Percentiles rank a stretch among this genome's conserved stretches.
Evolutionary conservation across 2,329 filamentous ascomycete genomes (phyloP).

Genomic region (Paracamarosporium sp.): DNA sequence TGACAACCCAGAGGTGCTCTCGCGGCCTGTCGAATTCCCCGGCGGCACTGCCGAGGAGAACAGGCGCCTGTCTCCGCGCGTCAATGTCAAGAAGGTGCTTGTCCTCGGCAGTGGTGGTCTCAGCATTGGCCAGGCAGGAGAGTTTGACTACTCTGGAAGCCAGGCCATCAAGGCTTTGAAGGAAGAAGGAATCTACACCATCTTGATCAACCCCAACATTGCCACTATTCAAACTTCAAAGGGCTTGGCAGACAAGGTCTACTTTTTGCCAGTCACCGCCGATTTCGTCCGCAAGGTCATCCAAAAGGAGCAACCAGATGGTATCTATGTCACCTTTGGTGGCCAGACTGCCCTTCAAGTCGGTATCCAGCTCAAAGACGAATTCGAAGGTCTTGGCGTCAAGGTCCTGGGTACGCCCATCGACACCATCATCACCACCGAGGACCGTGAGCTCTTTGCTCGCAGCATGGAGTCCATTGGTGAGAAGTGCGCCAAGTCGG

Average conservation of each 20-base stretch:
- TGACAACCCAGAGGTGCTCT: slow-evolving; percentile 69
- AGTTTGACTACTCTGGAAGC: slow-evolving; percentile 98
- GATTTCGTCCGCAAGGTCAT: slow-evolving; percentile 99
- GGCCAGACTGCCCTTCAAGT: slow-evolving; percentile 97
- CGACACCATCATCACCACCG: slow-evolving; percentile 97
- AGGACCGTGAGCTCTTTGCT: slow-evolving; percentile 96
- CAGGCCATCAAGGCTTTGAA: slow-evolving; percentile 99
- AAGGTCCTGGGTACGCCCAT: slow-evolving; percentile 96
- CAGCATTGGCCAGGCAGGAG: slow-evolving; percentile 96
- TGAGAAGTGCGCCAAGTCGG: slow-evolving; percentile 97
- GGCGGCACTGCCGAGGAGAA: slow-evolving; percentile 84
- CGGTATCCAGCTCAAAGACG: slow-evolving; percentile 96
- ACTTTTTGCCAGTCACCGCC: slow-evolving; percentile 95
- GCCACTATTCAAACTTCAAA: slow-evolving; percentile 99
- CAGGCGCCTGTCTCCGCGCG: slow-evolving; percentile 74
- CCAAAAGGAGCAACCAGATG: slow-evolving; percentile 89
- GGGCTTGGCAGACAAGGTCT: slow-evolving; percentile 96
- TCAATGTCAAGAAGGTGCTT: slow-evolving; percentile 91
- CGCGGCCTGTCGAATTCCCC: slow-evolving; percentile 81
- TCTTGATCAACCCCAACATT: slow-evolving; percentile 99
- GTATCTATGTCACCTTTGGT: slow-evolving; percentile 97
- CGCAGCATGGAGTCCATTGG: slow-evolving; percentile 98
- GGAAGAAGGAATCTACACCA: slow-evolving; percentile 96
- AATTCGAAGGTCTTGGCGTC: slow-evolving; percentile 91
- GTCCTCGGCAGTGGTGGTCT: slow-evolving; percentile 93